Evolutionary conservation across 176 grass and related monocot species (phyloP).

Genomic region (Alopecurus myosuroides): DNA sequence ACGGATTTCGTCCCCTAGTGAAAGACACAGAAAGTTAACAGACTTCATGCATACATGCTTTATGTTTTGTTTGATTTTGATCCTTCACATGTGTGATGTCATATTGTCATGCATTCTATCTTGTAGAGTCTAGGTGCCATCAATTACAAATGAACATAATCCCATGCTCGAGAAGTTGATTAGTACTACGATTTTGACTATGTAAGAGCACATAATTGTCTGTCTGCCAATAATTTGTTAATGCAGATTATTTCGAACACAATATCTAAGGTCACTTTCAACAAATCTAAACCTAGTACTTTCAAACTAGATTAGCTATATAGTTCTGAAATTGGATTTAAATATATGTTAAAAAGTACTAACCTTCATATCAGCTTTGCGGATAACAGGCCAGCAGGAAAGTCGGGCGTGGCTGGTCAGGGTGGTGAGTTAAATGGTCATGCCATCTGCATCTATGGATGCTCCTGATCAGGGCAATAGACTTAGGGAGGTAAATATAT

Average conservation of each 20-base stretch:
- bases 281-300: not conserved
- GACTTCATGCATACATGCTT: not conserved
- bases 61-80: too few relatives aligned
- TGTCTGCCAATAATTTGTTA: not conserved
- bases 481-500: too few relatives aligned
- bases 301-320: not conserved
- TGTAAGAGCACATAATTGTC: not conserved
- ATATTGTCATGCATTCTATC: not conserved
- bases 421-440: too few relatives aligned
- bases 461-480: too few relatives aligned
- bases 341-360: not conserved
- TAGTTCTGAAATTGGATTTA: not conserved
- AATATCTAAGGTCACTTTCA: not conserved
- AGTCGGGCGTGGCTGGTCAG: too few relatives aligned
- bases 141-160: not conserved
- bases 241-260: not conserved
- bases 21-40: not conserved
- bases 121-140: not conserved
- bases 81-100: conserved; percentile 19
- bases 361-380: not conserved
- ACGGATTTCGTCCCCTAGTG: not conserved
- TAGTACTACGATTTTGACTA: not conserved
- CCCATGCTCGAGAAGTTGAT: not conserved
- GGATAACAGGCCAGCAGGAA: too few relatives aligned
- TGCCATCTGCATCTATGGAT: too few relatives aligned